phyloP scores from a whole-genome alignment of 192 early-diverging fungal species.

The Podila clonocystis region DNA sequence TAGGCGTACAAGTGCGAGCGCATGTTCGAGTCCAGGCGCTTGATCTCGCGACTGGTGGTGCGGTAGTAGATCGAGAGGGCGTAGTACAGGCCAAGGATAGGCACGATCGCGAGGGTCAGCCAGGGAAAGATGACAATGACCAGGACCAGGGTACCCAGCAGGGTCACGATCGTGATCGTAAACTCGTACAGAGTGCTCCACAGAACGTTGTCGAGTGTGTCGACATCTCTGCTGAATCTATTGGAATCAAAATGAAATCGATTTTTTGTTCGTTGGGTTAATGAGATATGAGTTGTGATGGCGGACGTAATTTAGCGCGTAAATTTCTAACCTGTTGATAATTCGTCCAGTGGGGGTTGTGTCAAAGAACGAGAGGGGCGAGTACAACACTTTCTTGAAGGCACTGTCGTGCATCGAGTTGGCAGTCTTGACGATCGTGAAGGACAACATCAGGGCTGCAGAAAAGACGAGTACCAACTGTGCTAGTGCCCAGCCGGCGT shows the following conservation, averaged over 20 bases:
- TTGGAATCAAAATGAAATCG: no score
- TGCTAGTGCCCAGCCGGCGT: constrained; percentile 19
- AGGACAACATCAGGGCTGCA: constrained; percentile 32
- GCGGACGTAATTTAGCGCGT: constrained; percentile 59
- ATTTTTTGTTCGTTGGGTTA: constrained; percentile 41
- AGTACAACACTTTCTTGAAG: constrained; percentile 64
- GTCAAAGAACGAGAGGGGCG: constrained; percentile 90
- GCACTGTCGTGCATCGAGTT: constrained; percentile 67
- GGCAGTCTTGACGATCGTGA: constrained; percentile 68
- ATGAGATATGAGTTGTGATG: constrained; percentile 61
- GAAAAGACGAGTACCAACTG: constrained; percentile 33
- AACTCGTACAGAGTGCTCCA: constrained; percentile 52
- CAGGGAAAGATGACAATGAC: constrained; percentile 65
- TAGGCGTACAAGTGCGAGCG: constrained; percentile 84
- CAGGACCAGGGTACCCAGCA: constrained; percentile 59
- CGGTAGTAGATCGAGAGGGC: constrained; percentile 79
- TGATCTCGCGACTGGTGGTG: constrained; percentile 82
- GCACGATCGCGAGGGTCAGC: constrained; percentile 72
- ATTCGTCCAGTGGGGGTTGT: constrained; percentile 87
- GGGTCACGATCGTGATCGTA: constrained; percentile 36
- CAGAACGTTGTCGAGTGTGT: constrained; percentile 66
- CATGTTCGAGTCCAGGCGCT: constrained; percentile 89
- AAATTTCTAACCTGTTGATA: constrained; percentile 74
- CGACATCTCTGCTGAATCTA: constrained; percentile 80
- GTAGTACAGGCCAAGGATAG: constrained; percentile 81